Percentiles rank a stretch among this genome's conserved stretches.
Conservation (phyloP, 176 grass and related monocot genomes). For the Ensete ventricosum region DNA sequence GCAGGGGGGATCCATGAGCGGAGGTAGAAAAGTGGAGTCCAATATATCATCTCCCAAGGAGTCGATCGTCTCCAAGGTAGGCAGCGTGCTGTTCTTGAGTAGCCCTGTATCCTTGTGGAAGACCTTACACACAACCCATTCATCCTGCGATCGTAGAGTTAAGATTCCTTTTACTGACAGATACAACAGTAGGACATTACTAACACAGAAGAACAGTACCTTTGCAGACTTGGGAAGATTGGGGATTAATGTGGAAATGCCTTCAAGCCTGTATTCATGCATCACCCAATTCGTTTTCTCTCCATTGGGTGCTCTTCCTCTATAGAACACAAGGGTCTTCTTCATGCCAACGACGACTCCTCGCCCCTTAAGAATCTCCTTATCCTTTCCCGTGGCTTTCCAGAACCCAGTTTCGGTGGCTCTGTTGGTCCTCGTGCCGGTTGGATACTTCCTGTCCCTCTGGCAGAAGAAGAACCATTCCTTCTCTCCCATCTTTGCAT, state of each 20-base stretch:
- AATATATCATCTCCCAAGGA: slow-evolving; percentile 43
- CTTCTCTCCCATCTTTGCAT: slow-evolving; percentile 90
- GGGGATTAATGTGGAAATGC: slow-evolving; percentile 18
- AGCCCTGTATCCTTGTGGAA: slow-evolving; percentile 55
- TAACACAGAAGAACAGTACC: slow-evolving; percentile 19
- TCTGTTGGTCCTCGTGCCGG: slow-evolving; percentile 74
- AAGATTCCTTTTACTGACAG: background rate
- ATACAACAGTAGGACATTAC: background rate
- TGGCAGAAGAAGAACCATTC: slow-evolving; percentile 94
- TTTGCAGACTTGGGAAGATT: slow-evolving; percentile 43
- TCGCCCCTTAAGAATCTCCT: slow-evolving; percentile 60
- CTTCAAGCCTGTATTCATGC: slow-evolving; percentile 82
- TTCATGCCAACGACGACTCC: slow-evolving; percentile 78
- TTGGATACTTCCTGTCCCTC: slow-evolving; percentile 92
- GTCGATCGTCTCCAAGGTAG: slow-evolving; percentile 33
- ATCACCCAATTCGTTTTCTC: slow-evolving; percentile 90
- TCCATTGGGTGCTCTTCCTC: slow-evolving; percentile 66
- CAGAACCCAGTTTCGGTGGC: slow-evolving; percentile 78
- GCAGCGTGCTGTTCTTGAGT: slow-evolving; percentile 24
- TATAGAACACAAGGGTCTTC: slow-evolving; percentile 99
- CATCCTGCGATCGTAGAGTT: slow-evolving; percentile 40
- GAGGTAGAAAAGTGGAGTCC: slow-evolving; percentile 43
- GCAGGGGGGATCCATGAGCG: slow-evolving; percentile 36
- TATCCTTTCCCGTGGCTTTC: slow-evolving; percentile 98
- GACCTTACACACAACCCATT: slow-evolving; percentile 83